These are phyloP conservation scores for Neonectria sp. DNA, from an alignment of 2,329 filamentous ascomycete species.

Conservation along the genomic window DNA sequence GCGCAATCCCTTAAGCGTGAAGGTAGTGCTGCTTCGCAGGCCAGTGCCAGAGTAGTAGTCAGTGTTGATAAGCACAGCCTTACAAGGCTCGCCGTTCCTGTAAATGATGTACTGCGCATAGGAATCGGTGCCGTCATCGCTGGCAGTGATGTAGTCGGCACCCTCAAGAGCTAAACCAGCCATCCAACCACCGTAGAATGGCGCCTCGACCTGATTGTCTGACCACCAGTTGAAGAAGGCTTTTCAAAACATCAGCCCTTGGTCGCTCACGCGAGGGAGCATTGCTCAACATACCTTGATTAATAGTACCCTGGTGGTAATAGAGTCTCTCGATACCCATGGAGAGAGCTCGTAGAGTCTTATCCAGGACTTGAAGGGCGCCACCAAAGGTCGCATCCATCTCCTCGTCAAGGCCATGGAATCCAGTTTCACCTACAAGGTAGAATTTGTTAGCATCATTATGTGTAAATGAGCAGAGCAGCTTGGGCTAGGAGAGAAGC, in stretches of 20 bases:
- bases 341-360: slow-evolving; percentile 15
- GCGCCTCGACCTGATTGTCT: slow-evolving; percentile 15
- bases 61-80: slow-evolving; percentile 23
- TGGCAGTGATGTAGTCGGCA: not conserved
- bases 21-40: slow-evolving; percentile 6
- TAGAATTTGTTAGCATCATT: no score
- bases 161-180: slow-evolving; percentile 11
- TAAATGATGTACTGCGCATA: slow-evolving; percentile 26
- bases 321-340: slow-evolving; percentile 20
- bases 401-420: slow-evolving; percentile 17
- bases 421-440: slow-evolving; percentile 8
- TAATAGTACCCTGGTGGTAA: slow-evolving; percentile 21
- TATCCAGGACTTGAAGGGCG: slow-evolving; percentile 26
- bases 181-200: slow-evolving; percentile 28
- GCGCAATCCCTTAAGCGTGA: not conserved
- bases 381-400: slow-evolving; percentile 47
- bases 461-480: no score
- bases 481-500: no score
- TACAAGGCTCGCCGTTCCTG: slow-evolving; percentile 16
- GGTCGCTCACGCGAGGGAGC: no score
- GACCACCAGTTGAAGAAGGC: slow-evolving; percentile 30
- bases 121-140: not conserved
- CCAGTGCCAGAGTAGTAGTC: slow-evolving; percentile 26
- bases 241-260: slow-evolving; percentile 7
- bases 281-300: no score